phyloP scores from a whole-genome alignment of 805 yeast genomes.

The Sungouiozyma intestinalis region DNA sequence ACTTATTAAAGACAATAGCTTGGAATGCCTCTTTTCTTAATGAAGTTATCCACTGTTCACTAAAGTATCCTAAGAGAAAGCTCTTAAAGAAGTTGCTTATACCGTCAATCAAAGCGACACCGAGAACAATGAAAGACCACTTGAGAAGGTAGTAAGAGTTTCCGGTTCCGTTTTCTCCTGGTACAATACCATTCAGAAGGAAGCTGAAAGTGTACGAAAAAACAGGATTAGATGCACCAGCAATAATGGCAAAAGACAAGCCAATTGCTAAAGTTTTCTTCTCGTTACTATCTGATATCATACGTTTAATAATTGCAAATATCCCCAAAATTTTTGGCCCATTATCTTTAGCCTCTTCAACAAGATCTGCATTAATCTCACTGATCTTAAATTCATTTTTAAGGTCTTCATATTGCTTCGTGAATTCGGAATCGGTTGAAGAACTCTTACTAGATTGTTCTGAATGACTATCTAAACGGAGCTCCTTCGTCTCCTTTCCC shows the following conservation, averaged over 20 bases:
- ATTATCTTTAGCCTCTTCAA: neutral
- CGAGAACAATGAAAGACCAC: slow-evolving; percentile 63
- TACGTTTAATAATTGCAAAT: slow-evolving; percentile 17
- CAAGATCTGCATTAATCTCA: slow-evolving; percentile 1
- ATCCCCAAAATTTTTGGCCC: slow-evolving; percentile 19
- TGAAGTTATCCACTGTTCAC: slow-evolving; percentile 57
- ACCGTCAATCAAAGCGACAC: slow-evolving; percentile 57
- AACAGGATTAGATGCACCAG: slow-evolving; percentile 61
- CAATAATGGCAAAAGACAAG: slow-evolving; percentile 37
- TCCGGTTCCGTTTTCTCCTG: slow-evolving; percentile 28
- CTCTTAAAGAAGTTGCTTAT: slow-evolving; percentile 40
- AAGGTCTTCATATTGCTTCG: neutral
- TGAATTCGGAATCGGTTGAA: neutral
- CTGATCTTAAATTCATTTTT: neutral
- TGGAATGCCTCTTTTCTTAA: slow-evolving; percentile 42
- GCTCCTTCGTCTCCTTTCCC: too few species aligned
- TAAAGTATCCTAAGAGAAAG: slow-evolving; percentile 40
- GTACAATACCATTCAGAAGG: slow-evolving; percentile 53
- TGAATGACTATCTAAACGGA: neutral
- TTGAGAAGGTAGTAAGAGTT: slow-evolving; percentile 31
- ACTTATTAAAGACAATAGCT: slow-evolving; percentile 40
- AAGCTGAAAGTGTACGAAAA: slow-evolving; percentile 73
- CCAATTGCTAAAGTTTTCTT: slow-evolving; percentile 38
- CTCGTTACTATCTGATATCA: slow-evolving; percentile 24
- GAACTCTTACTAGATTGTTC: neutral